Base-by-base conservation (phyloP, 2,329 filamentous ascomycete species). In the Gnomoniopsis sp. region DNA sequence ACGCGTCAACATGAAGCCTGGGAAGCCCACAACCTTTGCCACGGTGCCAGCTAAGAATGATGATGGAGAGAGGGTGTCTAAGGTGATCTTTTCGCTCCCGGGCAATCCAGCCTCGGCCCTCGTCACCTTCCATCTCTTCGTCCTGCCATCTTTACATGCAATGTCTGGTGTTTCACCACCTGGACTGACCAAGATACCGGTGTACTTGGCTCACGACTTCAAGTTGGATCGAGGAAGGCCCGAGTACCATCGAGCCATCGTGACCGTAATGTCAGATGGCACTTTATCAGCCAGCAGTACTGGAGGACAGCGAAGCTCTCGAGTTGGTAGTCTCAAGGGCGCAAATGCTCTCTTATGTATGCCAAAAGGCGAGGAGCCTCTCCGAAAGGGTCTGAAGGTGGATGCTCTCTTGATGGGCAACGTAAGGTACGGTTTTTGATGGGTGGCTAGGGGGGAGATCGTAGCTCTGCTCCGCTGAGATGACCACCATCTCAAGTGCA, bases 21-120 rank as follows among this genome's bases (percentile, higher is more conserved):
- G 95, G 4, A 99, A 98, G 74, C 95, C 95, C 2, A 97, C 93
- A 0, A 99, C 95, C 0, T 99, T 99, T 72, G 95, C 95, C 2
- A 97, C 91, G 0, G 83, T 98, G 0, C 87, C 90, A 1, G 78
- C 83, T 43, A 87, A 87, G 71, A 78, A 84, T 60, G 82, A 83
- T 62, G 69, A 67, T 1, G 84, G 86, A 21, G 77, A 83, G 44
- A 81, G 86, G 49, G 73, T 85, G 23, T 77, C 76, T 1, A 92
- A 90, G 69, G 81, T 88, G 59, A 85, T 99, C 64, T 99, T 99
- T 75, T 90, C 91, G 0, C 80, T 99, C 0, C 95, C 95, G 0
- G 95, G 95, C 0, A 99, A 99, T 70, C 95, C 95, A 0, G 95
- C 93, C 2, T 95, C 90, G 2, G 93, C 95, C 0, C 81, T 97